Evolutionary conservation across 2,329 filamentous ascomycete species (phyloP), one percentile per base, ranked within the genome.

Genomic region (Fusarium burgessii): DNA sequence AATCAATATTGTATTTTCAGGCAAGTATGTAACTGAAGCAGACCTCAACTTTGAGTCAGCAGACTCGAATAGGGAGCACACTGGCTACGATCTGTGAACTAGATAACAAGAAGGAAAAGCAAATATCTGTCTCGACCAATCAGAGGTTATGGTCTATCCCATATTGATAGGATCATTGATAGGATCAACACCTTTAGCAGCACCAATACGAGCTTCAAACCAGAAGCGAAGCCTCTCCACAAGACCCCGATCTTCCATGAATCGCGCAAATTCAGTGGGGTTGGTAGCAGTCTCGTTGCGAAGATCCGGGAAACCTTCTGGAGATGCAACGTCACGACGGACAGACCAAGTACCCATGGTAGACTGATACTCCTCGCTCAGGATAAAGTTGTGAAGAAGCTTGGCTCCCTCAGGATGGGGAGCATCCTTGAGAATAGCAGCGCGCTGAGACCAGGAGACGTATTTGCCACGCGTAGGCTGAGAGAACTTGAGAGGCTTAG

Each of bases 391-490:
- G 25, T 70, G 67, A 0, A 70, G 61, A 13, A 70, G 51, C 33
- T 70, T 70, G 15, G 66, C 67, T 47, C 67, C 67, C 14, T 70
- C 67, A 1, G 66, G 67, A 2, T 70, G 67, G 14, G 67, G 67
- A 2, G 67, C 61, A 12, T 70, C 66, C 46, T 70, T 70, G 18
- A 62, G 56, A 7, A 88, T 88, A 2, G 80, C 86, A 3, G 77
- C 84, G 0, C 76, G 80, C 68, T 88, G 86, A 1, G 84, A 69
- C 86, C 86, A 88, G 6, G 80, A 79, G 10, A 85, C 82, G 63
- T 83, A 86, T 49, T 79, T 66, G 10, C 78, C 83, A n/a, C 80
- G 66, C 15, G 70, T 78, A 1, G 84, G 82, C 15, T 79, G 72
- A 0, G 77, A 66, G 36, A 75, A 58, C 25, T 76, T 77, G 32